Conservation (phyloP, 2,329 filamentous ascomycete genomes). For the Mycosphaerella sp. region DNA sequence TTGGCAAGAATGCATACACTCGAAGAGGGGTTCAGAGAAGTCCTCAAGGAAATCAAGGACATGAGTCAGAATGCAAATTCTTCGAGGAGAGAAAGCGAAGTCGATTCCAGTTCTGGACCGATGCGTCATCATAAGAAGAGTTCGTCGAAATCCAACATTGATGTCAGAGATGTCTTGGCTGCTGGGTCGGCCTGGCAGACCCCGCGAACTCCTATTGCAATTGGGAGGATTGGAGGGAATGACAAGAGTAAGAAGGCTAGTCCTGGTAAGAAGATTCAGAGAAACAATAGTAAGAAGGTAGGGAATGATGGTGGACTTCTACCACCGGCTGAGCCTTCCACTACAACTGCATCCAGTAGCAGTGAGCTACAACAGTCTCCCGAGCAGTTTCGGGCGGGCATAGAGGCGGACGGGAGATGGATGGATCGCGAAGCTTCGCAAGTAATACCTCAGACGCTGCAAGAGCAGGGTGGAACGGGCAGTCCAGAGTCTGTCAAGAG, state of each 20-base stretch:
- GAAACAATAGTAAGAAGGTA: conserved; percentile 14
- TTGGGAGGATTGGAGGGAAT: conserved; percentile 23
- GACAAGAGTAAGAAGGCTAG: conserved; percentile 23
- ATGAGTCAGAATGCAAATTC: conserved; percentile 23
- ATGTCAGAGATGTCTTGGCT: conserved; percentile 10
- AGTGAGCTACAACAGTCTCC: conserved; percentile 12
- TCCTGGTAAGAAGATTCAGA: conserved; percentile 24
- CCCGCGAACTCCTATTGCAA: conserved; percentile 22
- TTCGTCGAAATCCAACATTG: conserved; percentile 17
- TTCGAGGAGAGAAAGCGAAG: conserved; percentile 30
- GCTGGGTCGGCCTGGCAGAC: conserved; percentile 17
- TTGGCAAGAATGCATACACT: conserved; percentile 87
- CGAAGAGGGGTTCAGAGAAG: conserved; percentile 82
- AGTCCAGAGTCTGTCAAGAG: conserved; percentile 24
- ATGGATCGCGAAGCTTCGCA: no score
- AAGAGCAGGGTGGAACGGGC: conserved; percentile 10
- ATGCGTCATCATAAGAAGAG: conserved; percentile 2
- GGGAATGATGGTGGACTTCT: conserved; percentile 21
- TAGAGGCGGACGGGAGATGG: no score
- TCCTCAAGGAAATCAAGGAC: conserved; percentile 35
- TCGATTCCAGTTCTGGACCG: conserved; percentile 17
- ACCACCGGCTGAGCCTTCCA: conserved; percentile 7
- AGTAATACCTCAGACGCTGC: not conserved
- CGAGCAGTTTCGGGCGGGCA: not conserved
- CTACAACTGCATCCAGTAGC: conserved; percentile 4